Percentiles rank a stretch among this genome's conserved stretches.
Conservation (phyloP, 768 basidiomycete genomes). For the Leccinum pellstonianum region DNA sequence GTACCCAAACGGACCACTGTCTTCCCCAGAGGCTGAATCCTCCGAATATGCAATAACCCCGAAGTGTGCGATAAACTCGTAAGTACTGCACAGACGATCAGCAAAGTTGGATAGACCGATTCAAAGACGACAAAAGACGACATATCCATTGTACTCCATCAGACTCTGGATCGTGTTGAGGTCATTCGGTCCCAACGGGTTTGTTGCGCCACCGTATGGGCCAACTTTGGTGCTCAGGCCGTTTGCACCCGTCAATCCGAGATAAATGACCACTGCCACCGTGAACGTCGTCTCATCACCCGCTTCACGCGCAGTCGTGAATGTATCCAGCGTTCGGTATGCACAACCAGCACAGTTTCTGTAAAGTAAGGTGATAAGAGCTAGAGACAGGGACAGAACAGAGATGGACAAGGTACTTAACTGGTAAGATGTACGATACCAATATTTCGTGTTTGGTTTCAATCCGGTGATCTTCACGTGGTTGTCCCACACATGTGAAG, state of each 20-base stretch:
- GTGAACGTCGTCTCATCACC: slow-evolving; percentile 23
- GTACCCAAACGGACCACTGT: slow-evolving; percentile 29
- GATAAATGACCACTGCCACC: slow-evolving; percentile 27
- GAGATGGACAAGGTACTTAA: slow-evolving; percentile 3
- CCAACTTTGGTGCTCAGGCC: slow-evolving; percentile 32
- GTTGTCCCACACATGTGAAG: slow-evolving; percentile 29
- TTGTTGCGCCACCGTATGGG: slow-evolving; percentile 20
- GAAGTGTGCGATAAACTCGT: slow-evolving; percentile 26
- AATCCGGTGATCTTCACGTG: slow-evolving; percentile 29
- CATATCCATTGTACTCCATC: slow-evolving; percentile 18
- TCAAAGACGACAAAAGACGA: not conserved
- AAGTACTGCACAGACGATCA: slow-evolving; percentile 19
- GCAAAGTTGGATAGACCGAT: not conserved
- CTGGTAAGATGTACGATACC: slow-evolving; percentile 30
- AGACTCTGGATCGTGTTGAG: slow-evolving; percentile 32
- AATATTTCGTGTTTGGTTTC: slow-evolving; percentile 25
- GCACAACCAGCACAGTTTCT: slow-evolving; percentile 31
- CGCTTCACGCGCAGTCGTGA: slow-evolving; percentile 21
- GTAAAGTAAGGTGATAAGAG: not conserved
- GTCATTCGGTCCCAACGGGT: slow-evolving; percentile 25
- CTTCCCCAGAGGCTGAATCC: slow-evolving; percentile 1
- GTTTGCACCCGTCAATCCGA: slow-evolving; percentile 29
- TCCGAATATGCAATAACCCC: slow-evolving; percentile 30
- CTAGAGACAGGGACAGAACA: not conserved
- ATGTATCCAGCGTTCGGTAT: slow-evolving; percentile 25